Conservation (phyloP, 2,329 filamentous ascomycete species). For the Colletotrichum destructivum region DNA sequence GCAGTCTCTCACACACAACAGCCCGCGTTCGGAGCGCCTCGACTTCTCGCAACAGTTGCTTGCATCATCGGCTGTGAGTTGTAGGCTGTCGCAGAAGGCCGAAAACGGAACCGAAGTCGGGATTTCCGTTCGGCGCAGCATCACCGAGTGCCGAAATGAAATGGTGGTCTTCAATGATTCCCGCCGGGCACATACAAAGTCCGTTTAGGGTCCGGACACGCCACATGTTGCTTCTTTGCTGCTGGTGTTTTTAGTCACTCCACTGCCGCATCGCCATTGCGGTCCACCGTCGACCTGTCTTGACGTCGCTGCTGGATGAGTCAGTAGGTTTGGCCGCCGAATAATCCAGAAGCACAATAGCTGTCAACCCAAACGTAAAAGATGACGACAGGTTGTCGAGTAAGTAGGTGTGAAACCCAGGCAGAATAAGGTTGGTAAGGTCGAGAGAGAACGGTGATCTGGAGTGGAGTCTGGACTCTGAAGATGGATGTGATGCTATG, state of each 20-base stretch:
- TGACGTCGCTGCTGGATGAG: neutral
- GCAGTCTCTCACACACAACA: too few relatives aligned
- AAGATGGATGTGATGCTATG: neutral
- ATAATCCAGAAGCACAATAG: neutral
- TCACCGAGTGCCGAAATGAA: neutral
- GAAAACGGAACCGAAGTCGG: neutral
- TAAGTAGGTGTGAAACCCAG: too few relatives aligned
- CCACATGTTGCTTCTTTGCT: too few relatives aligned
- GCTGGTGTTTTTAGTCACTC: neutral
- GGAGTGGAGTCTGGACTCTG: neutral
- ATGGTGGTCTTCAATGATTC: neutral
- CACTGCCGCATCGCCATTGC: neutral
- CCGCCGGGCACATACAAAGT: neutral
- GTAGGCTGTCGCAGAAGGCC: neutral
- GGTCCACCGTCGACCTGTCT: neutral
- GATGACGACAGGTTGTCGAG: neutral
- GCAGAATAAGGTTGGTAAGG: slow-evolving; percentile 3
- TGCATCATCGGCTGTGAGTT: too few relatives aligned
- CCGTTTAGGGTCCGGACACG: slow-evolving; percentile 1
- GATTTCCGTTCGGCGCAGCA: neutral
- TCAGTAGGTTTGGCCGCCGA: neutral
- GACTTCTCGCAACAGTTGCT: neutral
- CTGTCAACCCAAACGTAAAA: slow-evolving; percentile 4
- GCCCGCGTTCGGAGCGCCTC: neutral
- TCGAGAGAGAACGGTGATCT: neutral